Evolutionary conservation across 768 basidiomycete species (phyloP).

Genomic region (Termitomyces sp.): DNA sequence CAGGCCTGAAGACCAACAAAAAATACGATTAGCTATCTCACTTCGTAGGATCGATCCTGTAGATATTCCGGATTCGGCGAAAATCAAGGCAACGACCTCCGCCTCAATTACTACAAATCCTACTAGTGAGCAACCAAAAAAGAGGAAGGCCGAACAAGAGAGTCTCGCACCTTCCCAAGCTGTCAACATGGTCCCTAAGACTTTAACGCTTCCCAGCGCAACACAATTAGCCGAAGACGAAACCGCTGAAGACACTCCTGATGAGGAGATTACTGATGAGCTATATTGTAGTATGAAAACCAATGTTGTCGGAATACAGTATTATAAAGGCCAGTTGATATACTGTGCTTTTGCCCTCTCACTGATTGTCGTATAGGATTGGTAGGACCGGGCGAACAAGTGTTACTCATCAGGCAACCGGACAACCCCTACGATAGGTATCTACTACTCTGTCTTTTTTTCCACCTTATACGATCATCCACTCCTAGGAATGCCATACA

Average conservation of each 20-base stretch:
- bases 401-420: conserved; percentile 61
- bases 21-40: conserved; percentile 54
- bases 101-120: background rate
- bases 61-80: conserved; percentile 49
- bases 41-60: conserved; percentile 45
- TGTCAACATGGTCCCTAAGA: background rate
- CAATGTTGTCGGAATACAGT: conserved; percentile 78
- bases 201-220: conserved; percentile 4
- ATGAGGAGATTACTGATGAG: conserved; percentile 57
- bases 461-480: background rate
- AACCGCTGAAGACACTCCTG: conserved; percentile 33
- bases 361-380: conserved; percentile 40
- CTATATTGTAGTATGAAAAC: conserved; percentile 54
- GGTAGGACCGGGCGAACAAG: conserved; percentile 77
- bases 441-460: background rate
- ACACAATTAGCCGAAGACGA: conserved; percentile 29
- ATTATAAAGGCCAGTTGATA: conserved; percentile 55
- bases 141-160: conserved; percentile 34
- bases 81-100: conserved; percentile 2
- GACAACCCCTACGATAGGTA: conserved; percentile 63
- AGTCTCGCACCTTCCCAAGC: conserved; percentile 13
- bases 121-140: conserved; percentile 24
- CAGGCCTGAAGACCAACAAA: conserved; percentile 57
- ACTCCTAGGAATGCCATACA: conserved; percentile 67
- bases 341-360: conserved; percentile 7